A percentile compares a stretch with the other conserved stretches of the same genome.
phyloP scores from a whole-genome alignment of 1,139 yeast genomes.

The Kodamaea sp. region DNA sequence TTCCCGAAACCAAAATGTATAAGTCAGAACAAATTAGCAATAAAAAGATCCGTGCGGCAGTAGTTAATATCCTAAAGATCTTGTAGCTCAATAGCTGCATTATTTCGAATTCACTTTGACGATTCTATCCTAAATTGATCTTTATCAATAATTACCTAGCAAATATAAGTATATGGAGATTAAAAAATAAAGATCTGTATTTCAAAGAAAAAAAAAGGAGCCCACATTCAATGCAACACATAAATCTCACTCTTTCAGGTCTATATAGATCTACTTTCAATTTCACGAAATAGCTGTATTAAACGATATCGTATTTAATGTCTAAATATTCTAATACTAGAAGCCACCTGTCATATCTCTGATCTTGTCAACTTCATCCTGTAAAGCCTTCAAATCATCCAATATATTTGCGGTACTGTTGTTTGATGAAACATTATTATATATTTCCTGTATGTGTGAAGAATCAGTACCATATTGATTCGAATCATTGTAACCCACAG shows the following conservation, averaged over 20 bases:
- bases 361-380: slow-evolving; percentile 60
- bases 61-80: too few relatives aligned
- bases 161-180: too few relatives aligned
- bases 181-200: too few relatives aligned
- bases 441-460: slow-evolving; percentile 2
- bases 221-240: neutral
- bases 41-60: too few relatives aligned
- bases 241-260: neutral
- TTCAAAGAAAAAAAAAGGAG: too few relatives aligned
- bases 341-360: slow-evolving; percentile 50
- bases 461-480: slow-evolving; percentile 10
- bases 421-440: slow-evolving; percentile 13
- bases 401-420: slow-evolving; percentile 50
- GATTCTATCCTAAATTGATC: too few relatives aligned
- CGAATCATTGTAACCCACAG: slow-evolving; percentile 1
- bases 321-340: slow-evolving; percentile 13
- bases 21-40: too few relatives aligned
- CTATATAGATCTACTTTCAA: neutral
- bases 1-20: too few relatives aligned
- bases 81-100: too few relatives aligned
- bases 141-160: too few relatives aligned
- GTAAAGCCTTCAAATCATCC: slow-evolving; percentile 59
- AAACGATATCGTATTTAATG: neutral
- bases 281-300: too few relatives aligned
- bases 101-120: too few relatives aligned